These are phyloP conservation scores for Cladosporium velox DNA, from an alignment of 2,329 filamentous ascomycete species.

Conservation along the genomic window DNA sequence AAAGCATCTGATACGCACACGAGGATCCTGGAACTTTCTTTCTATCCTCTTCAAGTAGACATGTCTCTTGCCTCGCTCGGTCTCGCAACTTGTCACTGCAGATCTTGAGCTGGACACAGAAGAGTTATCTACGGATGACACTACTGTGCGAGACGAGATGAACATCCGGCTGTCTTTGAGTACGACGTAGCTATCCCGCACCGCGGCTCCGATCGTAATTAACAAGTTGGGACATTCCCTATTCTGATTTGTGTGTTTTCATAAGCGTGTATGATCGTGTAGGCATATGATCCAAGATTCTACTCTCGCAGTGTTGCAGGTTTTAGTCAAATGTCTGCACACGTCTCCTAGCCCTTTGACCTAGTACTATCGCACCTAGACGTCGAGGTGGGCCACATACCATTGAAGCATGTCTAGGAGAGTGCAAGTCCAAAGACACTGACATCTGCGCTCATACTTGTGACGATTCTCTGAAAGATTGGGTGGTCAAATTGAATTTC, in stretches of 20 bases:
- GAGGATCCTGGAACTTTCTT: not conserved
- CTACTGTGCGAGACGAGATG: slow-evolving; percentile 21
- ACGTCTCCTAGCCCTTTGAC: not conserved
- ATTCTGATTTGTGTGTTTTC: not conserved
- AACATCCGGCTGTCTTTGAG: slow-evolving; percentile 23
- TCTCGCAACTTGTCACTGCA: slow-evolving; percentile 18
- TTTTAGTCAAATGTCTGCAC: not conserved
- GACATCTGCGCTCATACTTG: not conserved
- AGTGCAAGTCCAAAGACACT: not conserved
- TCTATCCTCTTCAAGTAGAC: not conserved
- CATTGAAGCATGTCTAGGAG: not conserved
- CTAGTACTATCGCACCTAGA: not conserved
- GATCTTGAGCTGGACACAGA: slow-evolving; percentile 23
- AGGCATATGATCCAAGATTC: not conserved
- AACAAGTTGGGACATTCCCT: slow-evolving; percentile 20
- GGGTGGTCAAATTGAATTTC: not conserved
- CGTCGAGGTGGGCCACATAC: not conserved
- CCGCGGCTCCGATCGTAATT: slow-evolving; percentile 23
- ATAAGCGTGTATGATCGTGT: not conserved
- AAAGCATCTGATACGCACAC: not conserved
- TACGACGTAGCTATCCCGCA: slow-evolving; percentile 22
- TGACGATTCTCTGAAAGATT: not conserved
- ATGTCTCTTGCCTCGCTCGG: slow-evolving; percentile 24
- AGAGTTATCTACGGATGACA: not conserved
- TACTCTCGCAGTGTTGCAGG: not conserved